Evolutionary conservation across 257 asterid genomes (phyloP), one percentile per base, ranked within the genome.

Genomic region (Ophiorrhiza pumila): DNA sequence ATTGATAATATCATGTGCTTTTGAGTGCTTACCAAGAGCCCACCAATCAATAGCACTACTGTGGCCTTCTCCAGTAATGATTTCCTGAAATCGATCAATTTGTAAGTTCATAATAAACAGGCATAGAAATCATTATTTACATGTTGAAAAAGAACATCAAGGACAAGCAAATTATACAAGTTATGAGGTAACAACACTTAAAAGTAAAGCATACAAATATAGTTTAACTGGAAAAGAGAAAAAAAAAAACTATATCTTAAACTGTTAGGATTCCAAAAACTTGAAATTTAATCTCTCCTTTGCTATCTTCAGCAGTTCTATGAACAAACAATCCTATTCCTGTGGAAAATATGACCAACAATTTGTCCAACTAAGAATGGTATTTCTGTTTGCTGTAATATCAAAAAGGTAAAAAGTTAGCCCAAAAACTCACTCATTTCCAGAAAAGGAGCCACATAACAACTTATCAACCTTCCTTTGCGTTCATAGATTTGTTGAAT

Each of bases 41-140:
- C 99, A 94, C 99, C 99, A 94, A 79, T 94, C 99, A 63, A 91
- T 90, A 31, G 99, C 99, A 81, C 97, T 87, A 62, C 93, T 91
- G 82, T 94, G 97, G 68, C 95, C 96, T 78, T 84, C 88, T 55
- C 97, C 97, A 9, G 95, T 92, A 65, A 94, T 90, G 84, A 91
- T 91, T 86, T 94, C 99, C 97, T 94, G 95, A 80, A 82, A 82
- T 42, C 69, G 81, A 78, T 61, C 71, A 63, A 77, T 39, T n/a
- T 69, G 25, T 61, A 76, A 73, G 71, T 31, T 67, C 22, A 20
- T 50, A 18, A 45, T 25, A 13, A 41, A 31, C 27, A 7, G 71
- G 31, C 20, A 53, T n/a, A n/a, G 37, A 47, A 23, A 47, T 45
- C 41, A 39, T 7, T 23, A 70, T 23, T 70, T 4, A 4, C 31